Evolutionary conservation across 2,329 filamentous ascomycete species (phyloP), one percentile per base, ranked within the genome.

Genomic region (Arthroderma uncinatum): DNA sequence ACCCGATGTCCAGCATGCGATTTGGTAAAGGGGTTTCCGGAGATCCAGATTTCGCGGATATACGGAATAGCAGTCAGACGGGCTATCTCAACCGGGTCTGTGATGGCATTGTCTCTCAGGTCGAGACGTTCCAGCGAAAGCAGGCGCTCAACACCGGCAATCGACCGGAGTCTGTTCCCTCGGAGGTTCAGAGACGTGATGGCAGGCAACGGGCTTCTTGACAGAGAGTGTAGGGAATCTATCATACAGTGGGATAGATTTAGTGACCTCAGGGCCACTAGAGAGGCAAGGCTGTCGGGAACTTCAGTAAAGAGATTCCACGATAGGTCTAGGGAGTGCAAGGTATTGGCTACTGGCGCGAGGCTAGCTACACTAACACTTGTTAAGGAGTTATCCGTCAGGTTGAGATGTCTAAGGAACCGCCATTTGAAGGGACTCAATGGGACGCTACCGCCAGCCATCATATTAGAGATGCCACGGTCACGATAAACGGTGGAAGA

Each of bases 171-270:
- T 48, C 91, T 84, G 70, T 98, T 98, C 53, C 83, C 88, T 58
- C 92, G 85, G 57, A 98, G 80, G 66, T 97, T 97, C 58, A 98
- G 77, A 1, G 91, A 91, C 1, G 88, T 94, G 61, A 98, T 95
- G 19, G 93, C 92, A 28, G 93, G 92, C 4, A 98, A 79, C 10
- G 93, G 89, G 65, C 86, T 93, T 61, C 87, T 84, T 1, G 84
- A 84, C 42, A 98, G 77, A 1, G 92, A 95, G 65, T 94, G 87
- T 57, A 98, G 78, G 14, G 90, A 93, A 64, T 92, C 88, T 61
- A 98, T 97, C 91, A 97, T 96, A 78, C 92, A 97, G 66, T 95
- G 87, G 2, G 92, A 95, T 25, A 98, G 78, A 66, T 98, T 97
- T 56, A 98, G 76, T 23, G 93, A 91, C 62, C 91, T 84, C n/a